Evolutionary conservation across 345 rosid genomes (phyloP), one percentile per base, ranked within the genome.

Genomic region (Ceriops tagal): DNA sequence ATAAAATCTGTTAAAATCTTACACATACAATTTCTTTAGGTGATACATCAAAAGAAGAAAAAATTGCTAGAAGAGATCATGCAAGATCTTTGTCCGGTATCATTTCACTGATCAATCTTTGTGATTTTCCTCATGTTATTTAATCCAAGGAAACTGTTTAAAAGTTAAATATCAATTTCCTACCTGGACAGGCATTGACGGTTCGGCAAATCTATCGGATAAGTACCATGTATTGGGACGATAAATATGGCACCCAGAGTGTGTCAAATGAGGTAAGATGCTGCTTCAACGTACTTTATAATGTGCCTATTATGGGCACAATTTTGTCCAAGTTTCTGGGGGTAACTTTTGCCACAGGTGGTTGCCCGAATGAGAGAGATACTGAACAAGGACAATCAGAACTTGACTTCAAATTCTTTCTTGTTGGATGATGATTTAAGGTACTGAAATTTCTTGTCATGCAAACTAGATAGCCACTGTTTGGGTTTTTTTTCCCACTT

Each of bases 181-280:
- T 69, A 46, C 68, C 64, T 75, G 68, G 46, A 26, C 85, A 95
- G 99, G 92, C 81, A 28, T 75, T 95, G 87, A 95, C 97, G 1
- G 87, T 95, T 53, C 79, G 99, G 73, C 99, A 95, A 86, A 95
- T 95, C 71, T 92, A 95, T 77, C 89, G 99, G 49, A 92, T 95
- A 79, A 86, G 97, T 83, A 92, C 99, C 13, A 95, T 95, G 99
- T 95, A 95, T 80, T 95, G 96, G 88, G 99, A 95, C 71, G 99
- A 95, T 72, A 95, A 92, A 82, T 95, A 89, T 71, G 96, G 97
- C 77, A 95, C 99, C 9, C 96, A 89, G 77, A 95, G 97, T 51
- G 97, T 95, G 71, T 95, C 99, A 34, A 90, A 84, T 72, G 97
- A 88, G 85, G 99, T 76, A 73, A 87, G 84, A 84, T 70, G 70